These are phyloP conservation scores for Lentinula edodes DNA, from an alignment of 768 basidiomycete genomes.

Conservation along the genomic window DNA sequence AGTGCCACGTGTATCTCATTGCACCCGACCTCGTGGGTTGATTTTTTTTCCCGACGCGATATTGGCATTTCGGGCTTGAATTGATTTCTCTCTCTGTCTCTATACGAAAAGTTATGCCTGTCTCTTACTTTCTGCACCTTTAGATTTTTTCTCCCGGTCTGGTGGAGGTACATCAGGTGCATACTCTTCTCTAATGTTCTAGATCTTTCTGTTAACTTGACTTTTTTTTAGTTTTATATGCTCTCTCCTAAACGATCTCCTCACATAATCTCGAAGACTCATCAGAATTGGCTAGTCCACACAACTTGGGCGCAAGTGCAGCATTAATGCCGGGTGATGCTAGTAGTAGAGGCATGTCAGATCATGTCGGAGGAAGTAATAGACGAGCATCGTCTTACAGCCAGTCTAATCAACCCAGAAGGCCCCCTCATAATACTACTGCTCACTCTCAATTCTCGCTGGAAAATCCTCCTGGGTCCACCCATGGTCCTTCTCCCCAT, in stretches of 20 bases:
- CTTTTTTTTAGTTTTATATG: conserved; percentile 3
- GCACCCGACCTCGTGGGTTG: neutral
- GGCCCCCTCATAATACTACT: neutral
- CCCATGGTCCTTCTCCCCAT: conserved; percentile 17
- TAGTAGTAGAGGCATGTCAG: conserved; percentile 1
- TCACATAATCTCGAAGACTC: conserved; percentile 4
- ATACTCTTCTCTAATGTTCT: neutral
- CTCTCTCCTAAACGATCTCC: neutral
- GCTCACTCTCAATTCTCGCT: neutral
- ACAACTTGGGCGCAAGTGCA: neutral
- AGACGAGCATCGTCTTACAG: neutral
- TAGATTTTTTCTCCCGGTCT: neutral
- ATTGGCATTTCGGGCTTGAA: neutral
- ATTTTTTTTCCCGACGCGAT: neutral
- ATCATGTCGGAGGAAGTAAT: neutral
- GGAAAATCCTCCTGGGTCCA: conserved; percentile 3
- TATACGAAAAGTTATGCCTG: conserved; percentile 4
- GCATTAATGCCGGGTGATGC: conserved; percentile 4
- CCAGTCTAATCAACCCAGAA: neutral
- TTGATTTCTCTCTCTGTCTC: neutral
- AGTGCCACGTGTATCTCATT: neutral
- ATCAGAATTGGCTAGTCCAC: neutral
- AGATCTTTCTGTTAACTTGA: neutral
- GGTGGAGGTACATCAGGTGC: conserved; percentile 6
- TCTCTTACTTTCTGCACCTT: conserved; percentile 2